Percentiles rank a stretch among this genome's conserved stretches.
These are phyloP conservation scores for Aspergillus arachidicola DNA, from an alignment of 2,329 filamentous ascomycete genomes.

Conservation along the genomic window DNA sequence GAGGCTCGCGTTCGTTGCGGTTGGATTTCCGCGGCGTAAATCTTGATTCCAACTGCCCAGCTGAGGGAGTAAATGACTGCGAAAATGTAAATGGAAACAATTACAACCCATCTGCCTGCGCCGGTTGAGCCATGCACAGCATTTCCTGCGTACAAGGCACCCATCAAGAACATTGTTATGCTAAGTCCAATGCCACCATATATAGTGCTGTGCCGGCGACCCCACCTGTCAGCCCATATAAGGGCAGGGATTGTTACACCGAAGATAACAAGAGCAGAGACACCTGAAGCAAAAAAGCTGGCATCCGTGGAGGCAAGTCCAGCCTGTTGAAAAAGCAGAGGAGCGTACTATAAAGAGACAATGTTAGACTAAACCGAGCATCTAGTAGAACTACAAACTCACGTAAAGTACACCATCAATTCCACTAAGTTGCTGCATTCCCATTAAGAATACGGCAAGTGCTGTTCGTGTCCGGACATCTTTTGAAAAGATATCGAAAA, in stretches of 20 bases:
- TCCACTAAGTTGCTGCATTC: conserved; percentile 62
- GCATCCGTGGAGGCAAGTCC: conserved; percentile 58
- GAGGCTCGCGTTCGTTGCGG: conserved; percentile 57
- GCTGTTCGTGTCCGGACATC: conserved; percentile 52
- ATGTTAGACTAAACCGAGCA: not conserved
- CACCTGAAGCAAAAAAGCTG: conserved; percentile 63
- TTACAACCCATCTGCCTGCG: conserved; percentile 34
- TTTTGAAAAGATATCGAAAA: conserved; percentile 38
- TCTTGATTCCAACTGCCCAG: conserved; percentile 59
- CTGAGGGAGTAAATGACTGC: conserved; percentile 37
- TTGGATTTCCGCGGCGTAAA: conserved; percentile 63
- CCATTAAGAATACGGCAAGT: conserved; percentile 60
- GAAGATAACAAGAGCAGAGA: conserved; percentile 63
- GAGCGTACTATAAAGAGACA: conserved; percentile 54
- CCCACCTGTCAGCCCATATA: conserved; percentile 60
- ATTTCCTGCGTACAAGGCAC: conserved; percentile 35
- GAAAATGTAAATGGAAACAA: conserved; percentile 33
- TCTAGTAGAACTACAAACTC: conserved; percentile 25
- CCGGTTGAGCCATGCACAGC: conserved; percentile 31
- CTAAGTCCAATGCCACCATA: conserved; percentile 56
- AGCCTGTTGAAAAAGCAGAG: conserved; percentile 61
- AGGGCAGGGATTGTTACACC: conserved; percentile 60
- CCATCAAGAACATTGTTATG: conserved; percentile 39
- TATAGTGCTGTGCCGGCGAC: conserved; percentile 57
- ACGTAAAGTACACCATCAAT: conserved; percentile 67